Conservation (phyloP, 2,329 filamentous ascomycete genomes). For the Tolypocladium nubicola region DNA sequence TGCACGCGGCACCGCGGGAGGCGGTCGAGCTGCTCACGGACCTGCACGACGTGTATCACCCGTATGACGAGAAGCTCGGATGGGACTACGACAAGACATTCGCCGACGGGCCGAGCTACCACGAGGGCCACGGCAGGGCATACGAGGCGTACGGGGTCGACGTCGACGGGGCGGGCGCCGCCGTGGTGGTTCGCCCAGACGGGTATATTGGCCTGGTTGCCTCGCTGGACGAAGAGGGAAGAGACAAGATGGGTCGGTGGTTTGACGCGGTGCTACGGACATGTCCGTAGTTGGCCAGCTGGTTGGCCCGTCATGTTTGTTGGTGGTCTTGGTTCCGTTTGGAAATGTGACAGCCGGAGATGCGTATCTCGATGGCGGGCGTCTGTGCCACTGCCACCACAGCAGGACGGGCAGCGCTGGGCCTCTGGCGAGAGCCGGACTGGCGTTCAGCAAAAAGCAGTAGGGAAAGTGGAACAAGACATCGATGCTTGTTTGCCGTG, state of each 20-base stretch:
- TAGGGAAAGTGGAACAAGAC: not conserved
- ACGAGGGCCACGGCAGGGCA: constrained; percentile 38
- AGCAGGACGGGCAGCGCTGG: not conserved
- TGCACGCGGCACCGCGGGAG: constrained; percentile 43
- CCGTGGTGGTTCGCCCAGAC: constrained; percentile 54
- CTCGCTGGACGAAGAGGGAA: constrained; percentile 20
- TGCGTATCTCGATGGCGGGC: not conserved
- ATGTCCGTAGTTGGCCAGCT: not conserved
- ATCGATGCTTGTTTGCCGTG: not conserved
- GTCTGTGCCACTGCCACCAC: not conserved
- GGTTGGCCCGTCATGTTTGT: not conserved
- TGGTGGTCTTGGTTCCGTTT: not conserved
- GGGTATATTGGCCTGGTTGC: constrained; percentile 47
- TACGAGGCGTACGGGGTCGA: constrained; percentile 51
- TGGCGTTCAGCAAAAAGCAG: not conserved
- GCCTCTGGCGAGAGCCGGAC: not conserved
- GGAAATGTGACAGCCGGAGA: not conserved
- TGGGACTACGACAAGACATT: constrained; percentile 49
- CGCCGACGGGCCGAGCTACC: constrained; percentile 41
- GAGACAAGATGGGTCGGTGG: constrained; percentile 5
- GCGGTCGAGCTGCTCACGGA: constrained; percentile 37
- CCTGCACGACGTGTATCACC: constrained; percentile 37
- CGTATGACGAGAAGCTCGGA: constrained; percentile 33
- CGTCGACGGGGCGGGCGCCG: constrained; percentile 35
- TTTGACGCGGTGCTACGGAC: constrained; percentile 4